These are phyloP conservation scores for Metschnikowia kunwiensis DNA, from an alignment of 805 yeast species.

Conservation along the genomic window DNA sequence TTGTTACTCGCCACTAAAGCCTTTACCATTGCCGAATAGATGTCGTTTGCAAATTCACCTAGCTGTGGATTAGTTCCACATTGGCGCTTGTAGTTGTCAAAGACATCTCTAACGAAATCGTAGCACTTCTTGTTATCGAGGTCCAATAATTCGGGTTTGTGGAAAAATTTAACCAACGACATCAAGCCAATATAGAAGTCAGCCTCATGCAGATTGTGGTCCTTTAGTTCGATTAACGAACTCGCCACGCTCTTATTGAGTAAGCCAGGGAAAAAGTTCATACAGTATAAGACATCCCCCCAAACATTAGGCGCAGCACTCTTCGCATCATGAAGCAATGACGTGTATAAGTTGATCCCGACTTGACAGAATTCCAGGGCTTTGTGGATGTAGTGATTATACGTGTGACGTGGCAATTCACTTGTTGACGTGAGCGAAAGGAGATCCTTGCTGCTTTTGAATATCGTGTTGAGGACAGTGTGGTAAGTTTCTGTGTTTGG, in stretches of 20 bases:
- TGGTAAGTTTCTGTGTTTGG: slow-evolving; percentile 58
- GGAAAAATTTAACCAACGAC: slow-evolving; percentile 26
- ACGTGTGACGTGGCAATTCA: slow-evolving; percentile 45
- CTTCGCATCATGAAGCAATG: slow-evolving; percentile 41
- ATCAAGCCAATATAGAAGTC: slow-evolving; percentile 38
- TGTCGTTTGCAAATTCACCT: slow-evolving; percentile 37
- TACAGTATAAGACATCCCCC: slow-evolving; percentile 33
- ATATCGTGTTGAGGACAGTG: slow-evolving; percentile 45
- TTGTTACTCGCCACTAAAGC: slow-evolving; percentile 52
- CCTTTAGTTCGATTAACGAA: slow-evolving; percentile 27
- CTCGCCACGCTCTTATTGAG: slow-evolving; percentile 20
- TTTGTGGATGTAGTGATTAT: slow-evolving; percentile 45
- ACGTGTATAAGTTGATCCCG: slow-evolving; percentile 43
- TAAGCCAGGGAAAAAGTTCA: slow-evolving; percentile 28
- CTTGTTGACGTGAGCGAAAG: slow-evolving; percentile 38
- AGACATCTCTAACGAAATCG: slow-evolving; percentile 27
- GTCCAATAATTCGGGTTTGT: slow-evolving; percentile 17
- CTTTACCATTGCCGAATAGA: slow-evolving; percentile 52
- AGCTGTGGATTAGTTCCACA: slow-evolving; percentile 2
- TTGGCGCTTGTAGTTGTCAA: slow-evolving; percentile 34
- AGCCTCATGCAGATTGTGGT: slow-evolving; percentile 24
- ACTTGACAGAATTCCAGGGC: slow-evolving; percentile 42
- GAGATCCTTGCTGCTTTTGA: slow-evolving; percentile 44
- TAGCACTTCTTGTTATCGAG: slow-evolving; percentile 21
- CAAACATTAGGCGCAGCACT: slow-evolving; percentile 32